A percentile compares a stretch with the other conserved stretches of the same genome.
Conservation (phyloP, 2,329 filamentous ascomycete genomes). For the Monosporascus sp. region DNA sequence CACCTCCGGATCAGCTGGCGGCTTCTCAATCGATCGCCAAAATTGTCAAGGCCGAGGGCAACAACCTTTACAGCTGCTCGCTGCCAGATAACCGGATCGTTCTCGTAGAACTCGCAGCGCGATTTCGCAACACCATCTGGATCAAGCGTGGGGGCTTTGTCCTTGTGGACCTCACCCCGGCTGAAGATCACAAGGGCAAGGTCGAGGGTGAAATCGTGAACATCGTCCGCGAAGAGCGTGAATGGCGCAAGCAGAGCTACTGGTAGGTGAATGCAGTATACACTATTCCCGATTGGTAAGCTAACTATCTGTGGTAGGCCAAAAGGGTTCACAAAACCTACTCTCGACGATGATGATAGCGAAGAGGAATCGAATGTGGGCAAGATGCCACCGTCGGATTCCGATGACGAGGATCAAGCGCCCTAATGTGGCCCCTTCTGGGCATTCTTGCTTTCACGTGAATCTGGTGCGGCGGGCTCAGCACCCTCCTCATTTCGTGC, state of each 20-base stretch:
- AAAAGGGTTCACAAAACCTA: conserved; percentile 67
- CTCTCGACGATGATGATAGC: conserved; percentile 52
- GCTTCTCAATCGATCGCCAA: conserved; percentile 66
- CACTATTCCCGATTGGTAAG: conserved; percentile 3
- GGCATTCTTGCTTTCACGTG: conserved; percentile 16
- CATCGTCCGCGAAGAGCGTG: conserved; percentile 84
- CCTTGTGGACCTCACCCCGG: conserved; percentile 64
- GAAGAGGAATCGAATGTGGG: conserved; percentile 76
- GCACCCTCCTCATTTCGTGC: conserved; percentile 32
- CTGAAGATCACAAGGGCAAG: conserved; percentile 67
- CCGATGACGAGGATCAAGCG: conserved; percentile 57
- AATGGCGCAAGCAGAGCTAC: conserved; percentile 83
- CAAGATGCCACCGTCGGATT: conserved; percentile 77
- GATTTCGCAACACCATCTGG: conserved; percentile 90
- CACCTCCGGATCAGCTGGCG: conserved; percentile 53
- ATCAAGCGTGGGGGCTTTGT: conserved; percentile 87
- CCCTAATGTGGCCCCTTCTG: conserved; percentile 6
- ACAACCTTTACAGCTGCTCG: conserved; percentile 79
- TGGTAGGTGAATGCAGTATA: conserved; percentile 53
- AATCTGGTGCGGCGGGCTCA: conserved; percentile 6
- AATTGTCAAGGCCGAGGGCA: conserved; percentile 77
- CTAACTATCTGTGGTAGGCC: conserved; percentile 52
- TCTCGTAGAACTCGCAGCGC: conserved; percentile 74
- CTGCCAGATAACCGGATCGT: conserved; percentile 61
- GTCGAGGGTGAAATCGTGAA: conserved; percentile 87